phyloP scores from a whole-genome alignment of 1,139 yeast species.

The Diutina sp. region DNA sequence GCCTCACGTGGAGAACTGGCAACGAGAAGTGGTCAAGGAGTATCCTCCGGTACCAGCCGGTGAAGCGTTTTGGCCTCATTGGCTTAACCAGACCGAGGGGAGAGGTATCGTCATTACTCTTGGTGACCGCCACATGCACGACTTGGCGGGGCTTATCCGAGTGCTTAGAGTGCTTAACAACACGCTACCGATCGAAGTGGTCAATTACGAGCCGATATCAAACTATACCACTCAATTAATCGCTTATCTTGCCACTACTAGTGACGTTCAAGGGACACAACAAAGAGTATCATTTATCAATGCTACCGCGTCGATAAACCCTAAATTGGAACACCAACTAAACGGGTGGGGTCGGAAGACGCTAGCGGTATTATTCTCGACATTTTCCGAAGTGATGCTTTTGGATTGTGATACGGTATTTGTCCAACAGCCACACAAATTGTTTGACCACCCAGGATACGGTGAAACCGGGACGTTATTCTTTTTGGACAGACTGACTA shows the following conservation, averaged over 20 bases:
- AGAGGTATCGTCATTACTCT: not conserved
- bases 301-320: not conserved
- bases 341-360: not conserved
- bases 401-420: not conserved
- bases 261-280: not conserved
- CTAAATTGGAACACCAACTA: not conserved
- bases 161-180: not conserved
- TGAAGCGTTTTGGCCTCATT: not conserved
- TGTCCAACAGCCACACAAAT: not conserved
- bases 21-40: not conserved
- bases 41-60: not conserved
- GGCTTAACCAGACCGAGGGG: not conserved
- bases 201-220: not conserved
- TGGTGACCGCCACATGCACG: not conserved
- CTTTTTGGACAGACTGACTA: not conserved
- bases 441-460: not conserved
- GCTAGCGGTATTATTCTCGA: not conserved
- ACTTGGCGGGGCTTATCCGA: not conserved
- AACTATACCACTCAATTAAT: not conserved
- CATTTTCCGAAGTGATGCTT: not conserved
- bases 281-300: not conserved
- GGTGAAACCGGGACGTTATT: not conserved
- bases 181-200: not conserved
- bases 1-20: not conserved
- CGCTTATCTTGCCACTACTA: not conserved